Conservation (phyloP, 1,139 yeast species). For the Yamadazyma triangularis region DNA sequence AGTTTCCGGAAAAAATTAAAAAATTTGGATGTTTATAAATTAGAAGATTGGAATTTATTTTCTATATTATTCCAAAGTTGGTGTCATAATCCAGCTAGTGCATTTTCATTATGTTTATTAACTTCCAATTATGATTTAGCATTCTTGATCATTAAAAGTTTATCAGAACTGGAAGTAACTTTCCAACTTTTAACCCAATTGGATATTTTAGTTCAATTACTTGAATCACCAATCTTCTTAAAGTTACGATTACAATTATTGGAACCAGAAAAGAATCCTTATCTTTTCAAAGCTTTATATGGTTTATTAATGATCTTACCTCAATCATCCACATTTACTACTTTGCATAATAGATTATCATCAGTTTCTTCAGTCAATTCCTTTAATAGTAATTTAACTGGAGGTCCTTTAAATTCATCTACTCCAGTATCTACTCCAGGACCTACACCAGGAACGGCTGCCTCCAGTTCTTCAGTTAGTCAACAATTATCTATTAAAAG, state of each 20-base stretch:
- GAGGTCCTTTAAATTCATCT: slow-evolving; percentile 3
- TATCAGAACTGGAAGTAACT: slow-evolving; percentile 72
- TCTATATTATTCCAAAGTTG: slow-evolving; percentile 80
- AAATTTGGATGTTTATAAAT: slow-evolving; percentile 37
- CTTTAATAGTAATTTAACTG: slow-evolving; percentile 7
- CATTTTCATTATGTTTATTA: slow-evolving; percentile 76
- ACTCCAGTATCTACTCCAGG: slow-evolving; percentile 18
- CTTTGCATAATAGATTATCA: slow-evolving; percentile 70
- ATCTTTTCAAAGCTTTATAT: slow-evolving; percentile 79
- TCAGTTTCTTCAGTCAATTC: slow-evolving; percentile 31
- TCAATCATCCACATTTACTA: slow-evolving; percentile 87
- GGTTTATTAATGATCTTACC: slow-evolving; percentile 94
- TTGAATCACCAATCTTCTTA: slow-evolving; percentile 83
- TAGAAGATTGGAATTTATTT: slow-evolving; percentile 70
- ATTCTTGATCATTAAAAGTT: slow-evolving; percentile 67
- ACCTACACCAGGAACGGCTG: slow-evolving; percentile 14
- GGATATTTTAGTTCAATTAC: slow-evolving; percentile 73
- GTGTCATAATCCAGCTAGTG: slow-evolving; percentile 91
- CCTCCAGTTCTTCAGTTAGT: slow-evolving; percentile 12
- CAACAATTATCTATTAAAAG: slow-evolving; percentile 37
- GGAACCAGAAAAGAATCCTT: slow-evolving; percentile 83
- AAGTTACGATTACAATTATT: slow-evolving; percentile 80
- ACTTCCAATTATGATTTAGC: slow-evolving; percentile 92
- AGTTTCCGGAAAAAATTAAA: slow-evolving; percentile 65
- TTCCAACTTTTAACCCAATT: slow-evolving; percentile 70